Percentiles rank a stretch among this genome's conserved stretches.
phyloP scores from a whole-genome alignment of 78 protist genomes.

The Mantamonas sphyraenae region DNA sequence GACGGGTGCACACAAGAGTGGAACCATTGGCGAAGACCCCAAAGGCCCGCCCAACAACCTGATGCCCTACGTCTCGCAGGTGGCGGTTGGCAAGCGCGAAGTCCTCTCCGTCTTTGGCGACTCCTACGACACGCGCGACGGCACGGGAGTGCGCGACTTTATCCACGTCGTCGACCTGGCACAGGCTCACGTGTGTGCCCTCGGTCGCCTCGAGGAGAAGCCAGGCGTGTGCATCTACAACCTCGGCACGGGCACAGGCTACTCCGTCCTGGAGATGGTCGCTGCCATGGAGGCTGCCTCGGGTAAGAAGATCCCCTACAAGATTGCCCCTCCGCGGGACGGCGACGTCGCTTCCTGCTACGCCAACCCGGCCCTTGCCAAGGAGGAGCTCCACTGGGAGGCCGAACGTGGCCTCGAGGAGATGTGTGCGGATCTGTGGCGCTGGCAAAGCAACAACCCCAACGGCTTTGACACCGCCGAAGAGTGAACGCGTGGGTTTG shows the following conservation, averaged over 20 bases:
- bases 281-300: constrained; percentile 59
- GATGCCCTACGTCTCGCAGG: constrained; percentile 88
- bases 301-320: constrained; percentile 44
- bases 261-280: constrained; percentile 75
- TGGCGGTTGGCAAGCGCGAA: constrained; percentile 79
- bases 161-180: constrained; percentile 94
- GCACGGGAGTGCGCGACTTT: constrained; percentile 97
- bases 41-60: constrained; percentile 85
- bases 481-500: too few relatives aligned
- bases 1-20: constrained; percentile 90
- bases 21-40: constrained; percentile 97
- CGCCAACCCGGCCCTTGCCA: constrained; percentile 52
- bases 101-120: constrained; percentile 81
- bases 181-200: constrained; percentile 80
- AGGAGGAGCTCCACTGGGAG: constrained; percentile 65
- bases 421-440: constrained; percentile 84
- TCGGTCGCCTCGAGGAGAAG: constrained; percentile 5
- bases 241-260: constrained; percentile 88
- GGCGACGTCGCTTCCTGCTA: constrained; percentile 45
- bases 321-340: constrained; percentile 29
- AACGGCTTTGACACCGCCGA: too few relatives aligned
- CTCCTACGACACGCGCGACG: constrained; percentile 93
- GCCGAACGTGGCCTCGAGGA: constrained; percentile 60
- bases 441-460: constrained; percentile 81
- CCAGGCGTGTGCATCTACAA: constrained; percentile 28